Percentiles rank a stretch among this genome's conserved stretches.
phyloP scores from a whole-genome alignment of 2,329 filamentous ascomycete genomes.

The Cercospora sp. region DNA sequence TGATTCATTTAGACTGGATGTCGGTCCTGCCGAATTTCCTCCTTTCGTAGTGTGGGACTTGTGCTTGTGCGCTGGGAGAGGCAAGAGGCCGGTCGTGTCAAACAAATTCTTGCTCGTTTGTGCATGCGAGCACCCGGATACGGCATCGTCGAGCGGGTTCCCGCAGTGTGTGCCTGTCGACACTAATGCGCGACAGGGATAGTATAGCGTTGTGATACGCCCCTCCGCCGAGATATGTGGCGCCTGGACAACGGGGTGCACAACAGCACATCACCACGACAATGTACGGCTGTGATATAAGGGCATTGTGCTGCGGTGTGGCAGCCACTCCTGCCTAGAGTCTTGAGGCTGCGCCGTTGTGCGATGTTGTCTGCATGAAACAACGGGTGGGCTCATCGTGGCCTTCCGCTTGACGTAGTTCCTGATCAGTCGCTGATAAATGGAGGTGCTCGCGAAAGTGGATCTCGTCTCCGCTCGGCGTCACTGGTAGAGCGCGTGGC shows the following conservation, averaged over 20 bases:
- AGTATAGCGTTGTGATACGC: conserved; percentile 4
- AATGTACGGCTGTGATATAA: not conserved
- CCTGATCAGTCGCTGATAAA: not conserved
- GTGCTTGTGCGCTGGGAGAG: conserved; percentile 9
- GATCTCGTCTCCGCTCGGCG: conserved; percentile 4
- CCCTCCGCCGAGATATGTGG: conserved; percentile 15
- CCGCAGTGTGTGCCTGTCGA: conserved; percentile 20
- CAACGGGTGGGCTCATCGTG: not conserved
- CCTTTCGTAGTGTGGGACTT: conserved; percentile 7
- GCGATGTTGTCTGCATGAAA: conserved; percentile 6
- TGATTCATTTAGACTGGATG: conserved; percentile 19
- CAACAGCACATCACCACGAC: conserved; percentile 13
- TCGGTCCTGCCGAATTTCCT: conserved; percentile 18
- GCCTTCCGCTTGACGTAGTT: not conserved
- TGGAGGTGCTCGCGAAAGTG: conserved; percentile 10
- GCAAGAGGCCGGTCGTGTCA: conserved; percentile 20
- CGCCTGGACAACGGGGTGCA: conserved; percentile 6
- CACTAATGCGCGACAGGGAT: conserved; percentile 23
- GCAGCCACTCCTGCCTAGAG: conserved; percentile 5
- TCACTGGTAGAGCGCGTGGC: conserved; percentile 1
- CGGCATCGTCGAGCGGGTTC: conserved; percentile 24
- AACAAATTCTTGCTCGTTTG: conserved; percentile 20
- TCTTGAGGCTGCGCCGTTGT: not conserved
- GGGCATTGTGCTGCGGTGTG: conserved; percentile 11
- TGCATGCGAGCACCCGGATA: conserved; percentile 21